A percentile compares a stretch with the other conserved stretches of the same genome.
Conservation (phyloP, 2,329 filamentous ascomycete species). For the Sphaerulina vaccinii region DNA sequence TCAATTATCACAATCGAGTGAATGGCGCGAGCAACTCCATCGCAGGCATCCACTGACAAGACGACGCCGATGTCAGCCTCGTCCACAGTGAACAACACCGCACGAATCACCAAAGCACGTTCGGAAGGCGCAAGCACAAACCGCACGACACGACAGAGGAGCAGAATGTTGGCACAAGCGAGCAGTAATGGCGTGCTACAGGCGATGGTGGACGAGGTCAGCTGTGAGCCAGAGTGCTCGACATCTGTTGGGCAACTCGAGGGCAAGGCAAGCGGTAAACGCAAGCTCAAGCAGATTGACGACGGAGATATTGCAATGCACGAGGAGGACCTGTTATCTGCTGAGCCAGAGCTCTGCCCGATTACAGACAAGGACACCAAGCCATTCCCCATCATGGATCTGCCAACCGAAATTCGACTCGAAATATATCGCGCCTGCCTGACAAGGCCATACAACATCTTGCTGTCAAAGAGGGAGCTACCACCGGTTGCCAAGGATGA, state of each 20-base stretch:
- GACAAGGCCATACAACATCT: constrained; percentile 35
- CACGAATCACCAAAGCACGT: constrained; percentile 20
- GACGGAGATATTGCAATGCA: constrained; percentile 8
- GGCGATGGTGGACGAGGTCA: constrained; percentile 20
- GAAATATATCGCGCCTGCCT: constrained; percentile 44
- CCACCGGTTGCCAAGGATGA: constrained; percentile 11
- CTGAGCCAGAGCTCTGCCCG: constrained; percentile 18
- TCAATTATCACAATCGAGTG: neutral
- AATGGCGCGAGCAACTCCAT: constrained; percentile 15
- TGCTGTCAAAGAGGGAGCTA: constrained; percentile 32
- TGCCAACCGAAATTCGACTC: constrained; percentile 49
- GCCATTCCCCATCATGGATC: constrained; percentile 42
- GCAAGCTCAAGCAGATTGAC: constrained; percentile 2
- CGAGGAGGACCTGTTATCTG: constrained; percentile 3
- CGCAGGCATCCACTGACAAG: neutral
- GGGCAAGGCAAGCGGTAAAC: constrained; percentile 16
- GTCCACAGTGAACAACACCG: constrained; percentile 10
- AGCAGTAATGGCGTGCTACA: constrained; percentile 19
- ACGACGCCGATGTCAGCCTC: constrained; percentile 5
- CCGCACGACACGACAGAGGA: constrained; percentile 18
- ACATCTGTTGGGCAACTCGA: neutral
- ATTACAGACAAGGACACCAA: constrained; percentile 27
- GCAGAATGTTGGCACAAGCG: constrained; percentile 20
- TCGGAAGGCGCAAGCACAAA: constrained; percentile 2
- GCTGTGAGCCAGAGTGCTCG: constrained; percentile 4